phyloP scores from a whole-genome alignment of 345 rosid species.

The Eutrema japonicum region DNA sequence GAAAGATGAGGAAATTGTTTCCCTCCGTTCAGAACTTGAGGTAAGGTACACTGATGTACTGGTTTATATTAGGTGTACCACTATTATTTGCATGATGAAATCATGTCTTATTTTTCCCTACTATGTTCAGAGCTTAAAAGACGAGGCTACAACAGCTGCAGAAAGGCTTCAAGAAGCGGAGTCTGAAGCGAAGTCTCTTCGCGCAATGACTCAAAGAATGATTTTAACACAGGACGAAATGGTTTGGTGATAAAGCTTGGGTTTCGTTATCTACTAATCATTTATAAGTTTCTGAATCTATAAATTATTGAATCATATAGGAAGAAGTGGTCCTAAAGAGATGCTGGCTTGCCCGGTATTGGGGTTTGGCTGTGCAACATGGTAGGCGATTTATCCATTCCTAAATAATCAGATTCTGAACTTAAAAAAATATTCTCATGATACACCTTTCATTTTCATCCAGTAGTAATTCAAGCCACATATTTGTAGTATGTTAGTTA shows the following conservation, averaged over 20 bases:
- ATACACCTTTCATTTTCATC: not conserved
- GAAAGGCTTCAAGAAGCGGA: conserved; percentile 86
- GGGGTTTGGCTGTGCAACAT: conserved; percentile 92
- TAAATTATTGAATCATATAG: conserved; percentile 47
- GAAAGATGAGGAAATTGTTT: conserved; percentile 72
- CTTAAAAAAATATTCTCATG: conserved; percentile 1
- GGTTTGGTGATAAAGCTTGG: conserved; percentile 54
- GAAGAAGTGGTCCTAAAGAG: conserved; percentile 99
- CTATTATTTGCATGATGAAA: conserved; percentile 36
- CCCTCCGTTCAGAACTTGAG: conserved; percentile 81
- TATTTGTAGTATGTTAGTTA: conserved; percentile 11
- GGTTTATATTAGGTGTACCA: conserved; percentile 28
- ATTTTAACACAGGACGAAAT: conserved; percentile 88
- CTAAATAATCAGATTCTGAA: conserved; percentile 3
- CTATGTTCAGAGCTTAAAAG: conserved; percentile 68
- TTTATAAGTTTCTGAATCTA: conserved; percentile 35
- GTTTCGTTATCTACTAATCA: conserved; percentile 21
- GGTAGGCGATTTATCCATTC: conserved; percentile 60
- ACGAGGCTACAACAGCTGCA: conserved; percentile 61
- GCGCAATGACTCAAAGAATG: conserved; percentile 93
- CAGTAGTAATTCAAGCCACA: not conserved
- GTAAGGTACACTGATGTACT: conserved; percentile 50
- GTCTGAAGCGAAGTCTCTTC: conserved; percentile 83
- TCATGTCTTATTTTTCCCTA: conserved; percentile 26
- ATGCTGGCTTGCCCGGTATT: conserved; percentile 99